These are phyloP conservation scores for Kentomonas sorsogonicus DNA, from an alignment of 208 protist genomes.

Conservation along the genomic window DNA sequence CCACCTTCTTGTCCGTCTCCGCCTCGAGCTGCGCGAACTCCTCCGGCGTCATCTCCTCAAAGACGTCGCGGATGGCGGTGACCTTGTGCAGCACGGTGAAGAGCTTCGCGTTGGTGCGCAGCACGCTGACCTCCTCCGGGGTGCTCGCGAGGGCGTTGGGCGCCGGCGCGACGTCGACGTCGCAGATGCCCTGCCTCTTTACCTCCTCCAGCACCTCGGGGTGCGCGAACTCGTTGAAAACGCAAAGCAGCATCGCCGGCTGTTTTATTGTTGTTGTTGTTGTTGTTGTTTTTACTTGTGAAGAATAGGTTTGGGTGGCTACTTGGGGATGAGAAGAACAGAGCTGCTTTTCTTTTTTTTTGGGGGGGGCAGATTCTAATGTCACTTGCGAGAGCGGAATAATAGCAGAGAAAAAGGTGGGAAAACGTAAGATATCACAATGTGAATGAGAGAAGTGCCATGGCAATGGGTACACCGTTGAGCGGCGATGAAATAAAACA, in stretches of 20 bases:
- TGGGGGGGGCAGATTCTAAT: not conserved
- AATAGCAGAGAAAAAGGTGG: not conserved
- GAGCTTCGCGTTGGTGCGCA: slow-evolving; percentile 78
- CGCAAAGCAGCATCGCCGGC: slow-evolving; percentile 52
- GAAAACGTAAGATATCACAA: not conserved
- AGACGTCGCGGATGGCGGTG: slow-evolving; percentile 27
- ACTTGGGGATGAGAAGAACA: not conserved
- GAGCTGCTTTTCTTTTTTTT: not conserved
- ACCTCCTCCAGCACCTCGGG: slow-evolving; percentile 61
- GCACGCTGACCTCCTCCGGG: slow-evolving; percentile 44
- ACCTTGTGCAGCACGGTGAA: slow-evolving; percentile 59
- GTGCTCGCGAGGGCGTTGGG: slow-evolving; percentile 40
- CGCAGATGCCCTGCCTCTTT: slow-evolving; percentile 43
- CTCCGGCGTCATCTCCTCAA: slow-evolving; percentile 44
- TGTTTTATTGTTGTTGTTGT: slow-evolving; percentile 5
- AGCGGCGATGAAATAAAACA: too few species aligned
- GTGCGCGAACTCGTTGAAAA: slow-evolving; percentile 80
- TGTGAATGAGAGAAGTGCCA: too few species aligned
- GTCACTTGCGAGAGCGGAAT: not conserved
- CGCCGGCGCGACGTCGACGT: slow-evolving; percentile 46
- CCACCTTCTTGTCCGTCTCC: slow-evolving; percentile 40
- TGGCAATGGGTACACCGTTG: too few species aligned
- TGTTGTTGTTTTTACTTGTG: slow-evolving; percentile 7
- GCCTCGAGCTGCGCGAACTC: slow-evolving; percentile 23
- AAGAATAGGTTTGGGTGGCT: not conserved